Conservation (phyloP, 169 alveolate species). For the Pseudocohnilembus persalinus region DNA sequence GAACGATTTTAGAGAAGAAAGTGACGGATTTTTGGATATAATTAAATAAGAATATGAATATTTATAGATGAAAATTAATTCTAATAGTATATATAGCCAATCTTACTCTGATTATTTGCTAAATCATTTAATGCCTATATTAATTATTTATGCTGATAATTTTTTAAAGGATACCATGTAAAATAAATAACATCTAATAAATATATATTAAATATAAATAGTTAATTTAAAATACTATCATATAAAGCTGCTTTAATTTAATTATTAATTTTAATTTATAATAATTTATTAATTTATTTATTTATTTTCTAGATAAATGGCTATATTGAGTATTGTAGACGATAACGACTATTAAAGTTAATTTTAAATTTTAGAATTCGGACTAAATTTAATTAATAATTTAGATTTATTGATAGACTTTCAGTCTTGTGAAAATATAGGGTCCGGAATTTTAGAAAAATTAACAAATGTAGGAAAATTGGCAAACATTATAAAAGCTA, state of each 20-base stretch:
- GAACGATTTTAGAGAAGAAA: neutral
- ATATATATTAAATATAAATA: too few species aligned
- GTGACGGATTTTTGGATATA: neutral
- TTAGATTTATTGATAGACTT: neutral
- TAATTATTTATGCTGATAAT: conserved; percentile 10
- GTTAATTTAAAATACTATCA: too few species aligned
- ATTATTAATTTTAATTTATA: too few species aligned
- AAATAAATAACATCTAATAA: neutral
- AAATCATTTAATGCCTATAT: neutral
- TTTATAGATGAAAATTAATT: too few species aligned
- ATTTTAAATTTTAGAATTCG: neutral
- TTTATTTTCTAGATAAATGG: neutral
- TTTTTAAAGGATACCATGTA: conserved; percentile 15
- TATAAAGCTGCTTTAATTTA: too few species aligned
- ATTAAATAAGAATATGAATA: neutral
- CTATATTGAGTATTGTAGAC: neutral
- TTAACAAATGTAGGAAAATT: neutral
- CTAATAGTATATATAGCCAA: neutral
- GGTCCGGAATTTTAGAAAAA: neutral
- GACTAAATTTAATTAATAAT: neutral
- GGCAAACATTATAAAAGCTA: neutral
- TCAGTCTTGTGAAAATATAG: neutral
- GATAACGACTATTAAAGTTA: neutral
- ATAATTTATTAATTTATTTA: too few species aligned
- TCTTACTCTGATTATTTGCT: neutral